Evolutionary conservation across 192 early-diverging fungal genomes (phyloP).

Genomic region (Backusella circina): DNA sequence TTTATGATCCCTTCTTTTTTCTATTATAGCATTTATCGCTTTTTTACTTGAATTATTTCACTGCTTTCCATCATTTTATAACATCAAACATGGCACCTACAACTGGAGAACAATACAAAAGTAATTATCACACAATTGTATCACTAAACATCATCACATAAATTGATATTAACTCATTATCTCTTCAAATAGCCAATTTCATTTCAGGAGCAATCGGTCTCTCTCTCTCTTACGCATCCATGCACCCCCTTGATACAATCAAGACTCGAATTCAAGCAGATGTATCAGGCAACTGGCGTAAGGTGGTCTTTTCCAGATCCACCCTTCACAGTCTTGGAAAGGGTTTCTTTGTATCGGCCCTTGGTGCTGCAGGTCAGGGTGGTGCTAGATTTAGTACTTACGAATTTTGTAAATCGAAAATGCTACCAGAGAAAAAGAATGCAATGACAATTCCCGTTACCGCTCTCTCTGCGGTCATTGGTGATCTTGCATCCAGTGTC

Average conservation of each 20-base stretch:
- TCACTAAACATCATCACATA: not conserved
- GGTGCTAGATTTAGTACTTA: constrained; percentile 68
- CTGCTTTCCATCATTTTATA: not conserved
- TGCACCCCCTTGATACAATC: constrained; percentile 76
- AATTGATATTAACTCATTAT: not conserved
- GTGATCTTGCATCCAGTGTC: constrained; percentile 67
- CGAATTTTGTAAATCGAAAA: constrained; percentile 59
- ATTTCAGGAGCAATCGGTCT: constrained; percentile 58
- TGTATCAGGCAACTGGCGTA: constrained; percentile 31
- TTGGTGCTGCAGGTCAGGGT: constrained; percentile 71
- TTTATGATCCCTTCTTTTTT: not conserved
- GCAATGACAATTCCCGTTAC: constrained; percentile 52
- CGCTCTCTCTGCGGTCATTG: constrained; percentile 65
- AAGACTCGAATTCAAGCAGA: constrained; percentile 71
- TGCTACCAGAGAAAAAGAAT: constrained; percentile 39
- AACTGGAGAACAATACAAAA: constrained; percentile 4
- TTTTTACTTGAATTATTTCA: too few relatives aligned
- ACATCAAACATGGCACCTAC: not conserved
- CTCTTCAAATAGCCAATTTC: constrained; percentile 52
- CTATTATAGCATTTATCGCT: not conserved
- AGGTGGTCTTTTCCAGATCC: constrained; percentile 47
- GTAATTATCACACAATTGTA: not conserved
- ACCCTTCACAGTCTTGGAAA: constrained; percentile 50
- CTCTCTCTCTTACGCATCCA: constrained; percentile 63
- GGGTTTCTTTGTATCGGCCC: constrained; percentile 63